Conservation (phyloP, 2,329 filamentous ascomycete species). For the Curvularia sp. region DNA sequence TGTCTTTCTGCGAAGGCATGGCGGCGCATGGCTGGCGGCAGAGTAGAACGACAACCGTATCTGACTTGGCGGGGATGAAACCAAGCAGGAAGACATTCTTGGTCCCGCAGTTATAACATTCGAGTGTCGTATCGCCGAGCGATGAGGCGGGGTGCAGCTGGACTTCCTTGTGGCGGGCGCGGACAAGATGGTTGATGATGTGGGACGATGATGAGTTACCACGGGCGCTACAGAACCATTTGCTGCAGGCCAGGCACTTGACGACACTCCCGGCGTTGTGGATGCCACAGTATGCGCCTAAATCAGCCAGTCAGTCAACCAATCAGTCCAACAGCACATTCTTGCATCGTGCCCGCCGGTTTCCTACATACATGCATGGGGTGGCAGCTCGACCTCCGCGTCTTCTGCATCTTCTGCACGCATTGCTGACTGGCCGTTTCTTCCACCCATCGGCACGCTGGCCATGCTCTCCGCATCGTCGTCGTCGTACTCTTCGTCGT, state of each 20-base stretch:
- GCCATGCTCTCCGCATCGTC: conserved; percentile 75
- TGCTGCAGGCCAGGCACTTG: conserved; percentile 93
- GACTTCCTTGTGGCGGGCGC: conserved; percentile 97
- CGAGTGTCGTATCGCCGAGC: conserved; percentile 92
- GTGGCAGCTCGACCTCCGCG: conserved; percentile 73
- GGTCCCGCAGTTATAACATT: conserved; percentile 99
- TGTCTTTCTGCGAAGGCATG: conserved; percentile 95
- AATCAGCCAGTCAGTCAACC: conserved; percentile 2
- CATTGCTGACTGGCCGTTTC: conserved; percentile 63
- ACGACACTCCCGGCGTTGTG: conserved; percentile 95
- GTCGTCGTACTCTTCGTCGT: conserved; percentile 89
- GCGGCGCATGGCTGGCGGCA: conserved; percentile 96
- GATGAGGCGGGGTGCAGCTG: conserved; percentile 93
- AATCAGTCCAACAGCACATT: neutral
- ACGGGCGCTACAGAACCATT: conserved; percentile 98
- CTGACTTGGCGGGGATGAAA: conserved; percentile 98
- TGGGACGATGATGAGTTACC: conserved; percentile 97
- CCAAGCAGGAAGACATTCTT: conserved; percentile 98
- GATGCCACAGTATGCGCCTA: conserved; percentile 86
- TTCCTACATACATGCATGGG: conserved; percentile 71
- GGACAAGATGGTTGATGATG: conserved; percentile 97
- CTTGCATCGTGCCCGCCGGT: neutral
- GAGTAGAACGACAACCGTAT: conserved; percentile 94
- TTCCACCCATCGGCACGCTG: conserved; percentile 79
- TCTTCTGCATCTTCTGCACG: conserved; percentile 77